Conservation (phyloP, 192 early-diverging fungal genomes). For the Dissophora globulifera region DNA sequence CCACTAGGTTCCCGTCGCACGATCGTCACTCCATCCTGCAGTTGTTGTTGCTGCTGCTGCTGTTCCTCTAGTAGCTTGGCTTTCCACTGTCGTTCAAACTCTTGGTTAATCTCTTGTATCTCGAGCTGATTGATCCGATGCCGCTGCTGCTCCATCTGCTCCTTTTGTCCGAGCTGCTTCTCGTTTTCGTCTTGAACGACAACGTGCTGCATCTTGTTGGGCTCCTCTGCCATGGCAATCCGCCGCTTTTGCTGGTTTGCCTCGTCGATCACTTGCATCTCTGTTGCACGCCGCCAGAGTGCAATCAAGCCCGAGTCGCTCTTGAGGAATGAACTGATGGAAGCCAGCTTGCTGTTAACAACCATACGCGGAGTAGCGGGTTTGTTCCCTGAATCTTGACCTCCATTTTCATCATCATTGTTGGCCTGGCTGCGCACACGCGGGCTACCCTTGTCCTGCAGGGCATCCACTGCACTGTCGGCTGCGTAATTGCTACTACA, state of each 20-base stretch:
- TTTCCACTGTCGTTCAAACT: constrained; percentile 50
- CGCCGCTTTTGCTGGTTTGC: constrained; percentile 41
- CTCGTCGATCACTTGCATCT: constrained; percentile 52
- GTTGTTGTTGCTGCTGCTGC: constrained; percentile 13
- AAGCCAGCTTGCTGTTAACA: constrained; percentile 38
- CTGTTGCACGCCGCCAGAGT: constrained; percentile 45
- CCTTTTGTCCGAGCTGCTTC: constrained; percentile 6
- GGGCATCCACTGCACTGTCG: constrained; percentile 1
- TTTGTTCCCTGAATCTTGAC: neutral
- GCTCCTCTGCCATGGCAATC: neutral
- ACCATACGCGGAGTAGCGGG: constrained; percentile 25
- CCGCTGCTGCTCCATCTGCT: constrained; percentile 25
- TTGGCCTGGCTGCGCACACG: neutral
- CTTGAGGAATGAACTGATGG: constrained; percentile 51
- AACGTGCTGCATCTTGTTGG: constrained; percentile 1
- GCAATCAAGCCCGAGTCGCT: constrained; percentile 52
- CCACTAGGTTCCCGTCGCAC: neutral
- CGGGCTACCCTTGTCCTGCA: constrained; percentile 6
- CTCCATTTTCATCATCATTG: neutral
- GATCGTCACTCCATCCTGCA: neutral
- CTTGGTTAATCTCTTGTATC: constrained; percentile 44
- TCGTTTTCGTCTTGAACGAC: neutral
- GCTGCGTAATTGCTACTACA: constrained; percentile 22
- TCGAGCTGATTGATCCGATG: constrained; percentile 33
- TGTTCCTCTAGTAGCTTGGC: constrained; percentile 11